Evolutionary conservation across 1,284 basidiomycete genomes (phyloP).

Genomic region (Fomitiporia mediterranea): DNA sequence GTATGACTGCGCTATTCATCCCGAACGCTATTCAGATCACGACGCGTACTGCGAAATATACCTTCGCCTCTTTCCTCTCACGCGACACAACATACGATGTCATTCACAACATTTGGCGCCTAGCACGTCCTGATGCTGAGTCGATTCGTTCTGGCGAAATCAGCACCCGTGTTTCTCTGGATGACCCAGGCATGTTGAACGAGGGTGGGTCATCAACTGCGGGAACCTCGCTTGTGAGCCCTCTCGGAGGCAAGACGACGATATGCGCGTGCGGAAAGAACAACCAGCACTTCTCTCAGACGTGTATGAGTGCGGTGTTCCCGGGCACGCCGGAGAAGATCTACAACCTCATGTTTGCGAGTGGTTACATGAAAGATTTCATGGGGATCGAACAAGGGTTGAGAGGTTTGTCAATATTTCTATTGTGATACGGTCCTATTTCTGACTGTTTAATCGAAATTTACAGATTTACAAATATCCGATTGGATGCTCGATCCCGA

Average conservation of each 20-base stretch:
- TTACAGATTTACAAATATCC: conserved; percentile 81
- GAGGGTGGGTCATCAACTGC: conserved; percentile 22
- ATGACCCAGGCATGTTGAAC: conserved; percentile 21
- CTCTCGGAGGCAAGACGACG: conserved; percentile 49
- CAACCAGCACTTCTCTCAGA: conserved; percentile 70
- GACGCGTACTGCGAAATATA: conserved; percentile 81
- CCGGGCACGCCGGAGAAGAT: conserved; percentile 93
- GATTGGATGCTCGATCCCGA: conserved; percentile 76
- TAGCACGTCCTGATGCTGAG: conserved; percentile 76
- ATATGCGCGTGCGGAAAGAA: conserved; percentile 72
- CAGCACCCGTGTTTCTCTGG: conserved; percentile 23
- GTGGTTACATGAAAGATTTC: conserved; percentile 94
- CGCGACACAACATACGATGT: conserved; percentile 96
- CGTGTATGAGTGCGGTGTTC: conserved; percentile 73
- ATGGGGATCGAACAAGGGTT: conserved; percentile 86
- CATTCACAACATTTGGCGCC: conserved; percentile 93
- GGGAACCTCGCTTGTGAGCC: conserved; percentile 3
- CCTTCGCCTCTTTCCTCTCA: conserved; percentile 94
- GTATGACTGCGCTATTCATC: conserved; percentile 98
- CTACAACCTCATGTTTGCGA: conserved; percentile 94
- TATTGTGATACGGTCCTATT: not conserved
- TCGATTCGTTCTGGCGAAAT: conserved; percentile 33
- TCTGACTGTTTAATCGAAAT: conserved; percentile 6
- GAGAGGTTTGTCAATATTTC: conserved; percentile 52
- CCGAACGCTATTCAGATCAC: conserved; percentile 95